These are phyloP conservation scores for Rhodotorula sp. DNA, from an alignment of 1,284 basidiomycete species.

Conservation along the genomic window DNA sequence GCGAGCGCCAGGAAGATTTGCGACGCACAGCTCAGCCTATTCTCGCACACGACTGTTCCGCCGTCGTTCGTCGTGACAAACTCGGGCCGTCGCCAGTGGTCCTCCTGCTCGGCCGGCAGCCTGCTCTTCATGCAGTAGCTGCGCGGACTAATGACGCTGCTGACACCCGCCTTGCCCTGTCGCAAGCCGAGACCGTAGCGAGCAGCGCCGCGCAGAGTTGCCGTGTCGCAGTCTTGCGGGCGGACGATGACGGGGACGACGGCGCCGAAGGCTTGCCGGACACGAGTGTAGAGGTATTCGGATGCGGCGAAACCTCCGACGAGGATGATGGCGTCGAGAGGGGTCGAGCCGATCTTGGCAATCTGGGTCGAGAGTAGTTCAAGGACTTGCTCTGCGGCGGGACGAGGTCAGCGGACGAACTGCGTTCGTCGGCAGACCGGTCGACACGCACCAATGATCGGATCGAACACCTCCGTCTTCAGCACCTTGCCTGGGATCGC, in stretches of 20 bases:
- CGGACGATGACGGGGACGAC: conserved; percentile 69
- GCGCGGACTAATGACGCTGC: conserved; percentile 70
- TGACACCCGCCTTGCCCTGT: conserved; percentile 62
- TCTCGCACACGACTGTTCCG: conserved; percentile 71
- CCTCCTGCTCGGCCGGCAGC: conserved; percentile 73
- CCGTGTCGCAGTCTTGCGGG: conserved; percentile 77
- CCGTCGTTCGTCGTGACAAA: conserved; percentile 73
- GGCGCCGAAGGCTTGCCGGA: conserved; percentile 64
- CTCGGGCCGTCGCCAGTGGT: conserved; percentile 70
- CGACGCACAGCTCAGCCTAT: conserved; percentile 56
- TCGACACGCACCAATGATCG: conserved; percentile 55
- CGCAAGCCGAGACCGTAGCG: conserved; percentile 67
- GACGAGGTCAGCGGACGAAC: conserved; percentile 58
- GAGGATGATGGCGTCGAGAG: conserved; percentile 71
- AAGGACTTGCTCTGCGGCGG: conserved; percentile 61
- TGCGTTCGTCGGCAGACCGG: background rate
- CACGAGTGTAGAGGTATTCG: conserved; percentile 70
- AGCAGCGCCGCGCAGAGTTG: conserved; percentile 74
- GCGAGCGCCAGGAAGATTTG: background rate
- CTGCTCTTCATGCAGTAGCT: conserved; percentile 85
- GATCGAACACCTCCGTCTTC: conserved; percentile 73
- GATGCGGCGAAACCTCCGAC: conserved; percentile 81
- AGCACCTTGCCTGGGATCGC: conserved; percentile 72
- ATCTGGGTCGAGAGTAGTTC: conserved; percentile 71
- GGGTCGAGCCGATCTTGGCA: conserved; percentile 58